Evolutionary conservation across 495 filamentous ascomycete genomes (phyloP).

Genomic region (Hyaloscypha variabilis): DNA sequence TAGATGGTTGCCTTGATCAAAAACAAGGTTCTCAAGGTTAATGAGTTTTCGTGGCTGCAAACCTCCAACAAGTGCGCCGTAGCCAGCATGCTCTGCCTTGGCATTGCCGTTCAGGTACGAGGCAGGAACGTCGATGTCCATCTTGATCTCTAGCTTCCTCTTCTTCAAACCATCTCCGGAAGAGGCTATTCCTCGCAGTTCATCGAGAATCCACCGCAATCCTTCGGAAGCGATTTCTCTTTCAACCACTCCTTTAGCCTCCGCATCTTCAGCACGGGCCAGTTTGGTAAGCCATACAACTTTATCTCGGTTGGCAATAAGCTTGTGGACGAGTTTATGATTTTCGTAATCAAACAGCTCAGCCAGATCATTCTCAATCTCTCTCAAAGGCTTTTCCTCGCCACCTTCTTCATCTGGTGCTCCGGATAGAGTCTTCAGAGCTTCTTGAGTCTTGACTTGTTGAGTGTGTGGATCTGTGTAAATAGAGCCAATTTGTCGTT

Average conservation of each 20-base stretch:
- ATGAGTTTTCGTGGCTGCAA: conserved; percentile 84
- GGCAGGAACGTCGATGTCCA: conserved; percentile 86
- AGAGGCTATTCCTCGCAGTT: conserved; percentile 67
- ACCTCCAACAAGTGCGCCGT: conserved; percentile 69
- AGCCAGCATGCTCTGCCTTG: conserved; percentile 49
- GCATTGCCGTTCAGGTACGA: conserved; percentile 49
- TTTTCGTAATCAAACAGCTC: conserved; percentile 98
- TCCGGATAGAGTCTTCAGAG: conserved; percentile 78
- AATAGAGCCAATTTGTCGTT: conserved; percentile 84
- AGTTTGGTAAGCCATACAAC: conserved; percentile 94
- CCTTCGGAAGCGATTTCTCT: conserved; percentile 88
- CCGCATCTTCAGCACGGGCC: conserved; percentile 79
- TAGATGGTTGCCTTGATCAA: conserved; percentile 96
- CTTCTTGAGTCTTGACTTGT: conserved; percentile 82
- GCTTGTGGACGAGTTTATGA: conserved; percentile 86
- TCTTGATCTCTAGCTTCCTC: conserved; percentile 82
- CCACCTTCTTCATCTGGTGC: conserved; percentile 69
- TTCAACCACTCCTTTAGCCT: conserved; percentile 78
- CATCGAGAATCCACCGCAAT: conserved; percentile 83
- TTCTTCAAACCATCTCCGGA: conserved; percentile 59
- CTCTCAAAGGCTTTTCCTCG: conserved; percentile 78
- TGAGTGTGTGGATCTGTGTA: conserved; percentile 90
- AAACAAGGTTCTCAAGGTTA: conserved; percentile 93
- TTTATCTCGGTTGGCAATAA: conserved; percentile 90
- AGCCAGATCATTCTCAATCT: conserved; percentile 98